A percentile compares a stretch with the other conserved stretches of the same genome.
Conservation (phyloP, 805 yeast genomes). For the Kluyveromyces lactis region DNA sequence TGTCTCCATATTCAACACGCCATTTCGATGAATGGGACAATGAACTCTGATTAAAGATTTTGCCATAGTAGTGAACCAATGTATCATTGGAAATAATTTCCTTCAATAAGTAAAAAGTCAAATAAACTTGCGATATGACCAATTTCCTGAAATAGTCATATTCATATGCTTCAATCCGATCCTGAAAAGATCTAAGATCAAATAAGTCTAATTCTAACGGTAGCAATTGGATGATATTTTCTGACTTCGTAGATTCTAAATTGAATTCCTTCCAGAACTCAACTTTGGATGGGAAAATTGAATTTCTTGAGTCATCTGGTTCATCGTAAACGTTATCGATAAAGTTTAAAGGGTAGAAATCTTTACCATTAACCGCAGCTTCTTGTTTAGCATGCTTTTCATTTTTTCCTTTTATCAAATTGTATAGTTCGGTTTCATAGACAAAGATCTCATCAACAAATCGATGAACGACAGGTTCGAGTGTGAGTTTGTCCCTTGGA, state of each 20-base stretch:
- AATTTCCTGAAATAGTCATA: conserved; percentile 25
- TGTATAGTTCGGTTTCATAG: conserved; percentile 6
- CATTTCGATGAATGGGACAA: not conserved
- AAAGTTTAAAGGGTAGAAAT: not conserved
- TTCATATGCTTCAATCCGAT: conserved; percentile 15
- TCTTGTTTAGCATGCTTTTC: conserved; percentile 1
- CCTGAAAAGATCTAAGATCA: conserved; percentile 15
- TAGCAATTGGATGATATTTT: conserved; percentile 4
- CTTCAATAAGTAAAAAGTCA: conserved; percentile 8
- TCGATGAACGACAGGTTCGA: conserved; percentile 5
- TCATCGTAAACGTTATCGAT: not conserved
- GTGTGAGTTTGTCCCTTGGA: conserved; percentile 1
- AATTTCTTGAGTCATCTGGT: not conserved
- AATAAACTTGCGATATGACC: conserved; percentile 19
- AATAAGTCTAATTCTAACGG: conserved; percentile 15
- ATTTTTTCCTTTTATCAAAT: conserved; percentile 4
- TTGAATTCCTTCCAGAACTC: not conserved
- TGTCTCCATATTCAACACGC: not conserved
- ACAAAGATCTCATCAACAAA: conserved; percentile 7
- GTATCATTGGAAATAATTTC: not conserved
- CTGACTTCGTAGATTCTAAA: not conserved
- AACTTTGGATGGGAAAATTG: not conserved
- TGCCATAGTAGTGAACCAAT: not conserved
- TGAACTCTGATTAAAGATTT: not conserved
- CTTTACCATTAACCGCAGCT: conserved; percentile 1